Conservation (phyloP, 352 stramenopile species). For the Globisporangium okanoganense region DNA sequence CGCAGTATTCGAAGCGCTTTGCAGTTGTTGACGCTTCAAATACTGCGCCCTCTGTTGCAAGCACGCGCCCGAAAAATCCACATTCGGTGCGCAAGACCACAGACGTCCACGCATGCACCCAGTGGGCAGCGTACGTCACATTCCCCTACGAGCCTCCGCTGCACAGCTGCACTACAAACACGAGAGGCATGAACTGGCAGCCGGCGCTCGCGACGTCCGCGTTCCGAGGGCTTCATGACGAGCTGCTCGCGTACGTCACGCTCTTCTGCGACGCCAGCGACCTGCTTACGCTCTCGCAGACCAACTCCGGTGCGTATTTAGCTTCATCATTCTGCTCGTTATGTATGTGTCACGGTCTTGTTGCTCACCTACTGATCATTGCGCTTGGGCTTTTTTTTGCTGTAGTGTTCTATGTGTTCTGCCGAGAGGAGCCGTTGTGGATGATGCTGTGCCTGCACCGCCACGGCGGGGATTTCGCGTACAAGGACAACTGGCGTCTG, state of each 20-base stretch:
- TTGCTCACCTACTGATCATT: background rate
- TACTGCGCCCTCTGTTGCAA: no score
- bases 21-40: no score
- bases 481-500: constrained; percentile 63
- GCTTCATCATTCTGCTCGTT: background rate
- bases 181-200: constrained; percentile 42
- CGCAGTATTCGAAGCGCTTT: background rate
- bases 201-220: constrained; percentile 50
- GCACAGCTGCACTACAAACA: background rate
- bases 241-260: constrained; percentile 74
- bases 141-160: background rate
- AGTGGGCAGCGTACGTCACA: no score
- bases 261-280: constrained; percentile 66
- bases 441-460: constrained; percentile 74
- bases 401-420: constrained; percentile 78
- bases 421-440: constrained; percentile 78
- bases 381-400: background rate
- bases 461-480: constrained; percentile 67
- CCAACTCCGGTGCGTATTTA: constrained; percentile 56
- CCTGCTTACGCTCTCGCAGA: constrained; percentile 54
- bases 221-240: constrained; percentile 65
- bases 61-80: constrained; percentile 3
- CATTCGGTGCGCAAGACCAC: background rate
- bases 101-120: background rate
- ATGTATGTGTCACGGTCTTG: background rate